A percentile compares a stretch with the other conserved stretches of the same genome.
Conservation (phyloP, 2,329 filamentous ascomycete genomes). For the Exophiala bonariae region DNA sequence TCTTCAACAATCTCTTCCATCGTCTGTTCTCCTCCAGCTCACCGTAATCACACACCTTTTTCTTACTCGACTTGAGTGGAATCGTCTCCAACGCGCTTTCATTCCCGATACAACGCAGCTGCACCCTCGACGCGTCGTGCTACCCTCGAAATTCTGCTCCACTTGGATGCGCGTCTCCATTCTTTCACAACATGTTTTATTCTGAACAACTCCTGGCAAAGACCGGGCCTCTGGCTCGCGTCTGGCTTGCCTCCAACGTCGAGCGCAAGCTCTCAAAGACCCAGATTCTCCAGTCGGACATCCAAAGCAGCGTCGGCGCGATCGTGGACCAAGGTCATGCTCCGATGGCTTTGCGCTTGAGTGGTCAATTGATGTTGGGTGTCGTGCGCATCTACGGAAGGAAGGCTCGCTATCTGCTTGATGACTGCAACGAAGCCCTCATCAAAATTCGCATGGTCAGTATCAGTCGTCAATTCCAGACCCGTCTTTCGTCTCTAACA, state of each 20-base stretch:
- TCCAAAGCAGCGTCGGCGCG: constrained; percentile 89
- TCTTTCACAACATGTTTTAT: constrained; percentile 75
- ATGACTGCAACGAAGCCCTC: constrained; percentile 96
- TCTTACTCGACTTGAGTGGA: background rate
- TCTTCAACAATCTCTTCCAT: background rate
- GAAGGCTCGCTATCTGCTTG: constrained; percentile 92
- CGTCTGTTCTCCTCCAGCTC: background rate
- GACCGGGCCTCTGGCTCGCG: constrained; percentile 92
- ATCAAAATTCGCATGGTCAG: constrained; percentile 98
- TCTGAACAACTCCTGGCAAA: constrained; percentile 94
- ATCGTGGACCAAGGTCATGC: constrained; percentile 93
- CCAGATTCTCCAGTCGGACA: constrained; percentile 90
- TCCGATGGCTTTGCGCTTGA: constrained; percentile 90
- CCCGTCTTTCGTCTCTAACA: constrained; percentile 38
- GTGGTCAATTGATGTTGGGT: constrained; percentile 88
- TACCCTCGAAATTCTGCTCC: too few species aligned
- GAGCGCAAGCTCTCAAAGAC: constrained; percentile 98
- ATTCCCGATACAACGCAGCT: background rate
- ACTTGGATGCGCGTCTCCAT: background rate
- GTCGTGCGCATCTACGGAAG: constrained; percentile 97
- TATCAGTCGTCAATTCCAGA: background rate
- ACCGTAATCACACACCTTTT: background rate
- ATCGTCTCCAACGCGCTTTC: background rate
- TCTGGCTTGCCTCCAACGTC: constrained; percentile 97
- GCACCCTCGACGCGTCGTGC: constrained; percentile 17